Conservation (phyloP, 495 filamentous ascomycete species). For the Penicillium canariense region DNA sequence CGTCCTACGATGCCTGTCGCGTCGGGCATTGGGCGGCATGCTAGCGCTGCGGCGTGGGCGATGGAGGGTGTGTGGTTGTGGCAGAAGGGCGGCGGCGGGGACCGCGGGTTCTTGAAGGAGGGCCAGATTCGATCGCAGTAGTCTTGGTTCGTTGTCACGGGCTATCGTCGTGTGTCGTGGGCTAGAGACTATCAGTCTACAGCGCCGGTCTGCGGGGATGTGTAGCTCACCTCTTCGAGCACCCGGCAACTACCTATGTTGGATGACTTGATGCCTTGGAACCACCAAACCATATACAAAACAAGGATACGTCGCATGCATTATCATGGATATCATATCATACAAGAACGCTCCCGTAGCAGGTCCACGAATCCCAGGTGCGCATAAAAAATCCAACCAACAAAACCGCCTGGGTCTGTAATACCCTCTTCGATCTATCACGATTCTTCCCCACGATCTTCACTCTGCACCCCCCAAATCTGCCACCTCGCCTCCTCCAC, state of each 20-base stretch:
- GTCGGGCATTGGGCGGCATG: conserved; percentile 48
- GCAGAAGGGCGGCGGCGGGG: conserved; percentile 71
- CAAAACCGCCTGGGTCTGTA: too few species aligned
- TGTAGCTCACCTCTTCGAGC: too few species aligned
- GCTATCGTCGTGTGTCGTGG: too few species aligned
- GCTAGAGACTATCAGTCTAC: too few species aligned
- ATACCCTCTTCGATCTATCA: too few species aligned
- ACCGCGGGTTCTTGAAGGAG: conserved; percentile 42
- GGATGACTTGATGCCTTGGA: not conserved
- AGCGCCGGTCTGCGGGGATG: too few species aligned
- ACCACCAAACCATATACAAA: not conserved
- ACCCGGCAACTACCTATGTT: too few species aligned
- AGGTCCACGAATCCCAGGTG: too few species aligned
- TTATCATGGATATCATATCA: conserved; percentile 23
- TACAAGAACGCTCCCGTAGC: conserved; percentile 6
- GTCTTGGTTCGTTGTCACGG: not conserved
- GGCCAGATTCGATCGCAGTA: conserved; percentile 34
- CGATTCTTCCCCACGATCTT: conserved; percentile 59
- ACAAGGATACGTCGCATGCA: conserved; percentile 2
- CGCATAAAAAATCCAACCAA: too few species aligned
- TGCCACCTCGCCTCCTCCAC: conserved; percentile 45
- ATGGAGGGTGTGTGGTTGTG: conserved; percentile 90
- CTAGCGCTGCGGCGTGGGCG: conserved; percentile 74
- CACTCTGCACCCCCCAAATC: conserved; percentile 56
- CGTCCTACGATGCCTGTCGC: conserved; percentile 11